phyloP scores from a whole-genome alignment of 2,329 filamentous ascomycete genomes.

The Botrytis medusae region DNA sequence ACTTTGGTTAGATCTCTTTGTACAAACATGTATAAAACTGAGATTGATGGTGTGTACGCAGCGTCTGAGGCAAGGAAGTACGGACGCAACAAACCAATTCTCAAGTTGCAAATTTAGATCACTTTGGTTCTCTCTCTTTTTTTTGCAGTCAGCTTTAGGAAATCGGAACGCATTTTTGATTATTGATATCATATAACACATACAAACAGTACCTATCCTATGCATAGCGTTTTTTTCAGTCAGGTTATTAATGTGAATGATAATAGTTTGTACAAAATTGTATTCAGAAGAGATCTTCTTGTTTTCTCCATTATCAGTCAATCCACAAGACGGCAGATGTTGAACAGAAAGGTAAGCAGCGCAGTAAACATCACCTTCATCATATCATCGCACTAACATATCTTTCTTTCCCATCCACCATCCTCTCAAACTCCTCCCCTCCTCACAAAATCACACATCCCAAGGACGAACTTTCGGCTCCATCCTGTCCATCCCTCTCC shows the following conservation, averaged over 20 bases:
- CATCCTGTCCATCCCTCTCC: background rate
- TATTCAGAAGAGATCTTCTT: too few relatives aligned
- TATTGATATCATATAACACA: background rate
- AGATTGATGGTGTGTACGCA: slow-evolving; percentile 37
- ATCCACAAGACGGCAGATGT: background rate
- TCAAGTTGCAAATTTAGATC: background rate
- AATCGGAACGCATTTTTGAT: background rate
- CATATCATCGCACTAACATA: background rate
- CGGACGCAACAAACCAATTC: accelerated
- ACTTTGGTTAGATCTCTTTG: slow-evolving; percentile 20
- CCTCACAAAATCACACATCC: background rate
- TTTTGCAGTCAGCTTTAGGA: background rate
- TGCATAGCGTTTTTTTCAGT: background rate
- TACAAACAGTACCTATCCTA: background rate
- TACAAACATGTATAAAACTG: background rate
- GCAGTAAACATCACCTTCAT: background rate
- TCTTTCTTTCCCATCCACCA: background rate
- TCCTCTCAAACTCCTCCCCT: background rate
- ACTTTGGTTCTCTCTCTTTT: accelerated
- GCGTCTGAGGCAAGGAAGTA: background rate
- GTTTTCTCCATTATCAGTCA: background rate
- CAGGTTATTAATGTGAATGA: accelerated
- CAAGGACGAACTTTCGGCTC: background rate
- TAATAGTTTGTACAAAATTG: background rate
- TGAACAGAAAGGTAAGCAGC: accelerated